A percentile compares a stretch with the other conserved stretches of the same genome.
Conservation (phyloP, 2,329 filamentous ascomycete genomes). For the Colletotrichum limetticola region DNA sequence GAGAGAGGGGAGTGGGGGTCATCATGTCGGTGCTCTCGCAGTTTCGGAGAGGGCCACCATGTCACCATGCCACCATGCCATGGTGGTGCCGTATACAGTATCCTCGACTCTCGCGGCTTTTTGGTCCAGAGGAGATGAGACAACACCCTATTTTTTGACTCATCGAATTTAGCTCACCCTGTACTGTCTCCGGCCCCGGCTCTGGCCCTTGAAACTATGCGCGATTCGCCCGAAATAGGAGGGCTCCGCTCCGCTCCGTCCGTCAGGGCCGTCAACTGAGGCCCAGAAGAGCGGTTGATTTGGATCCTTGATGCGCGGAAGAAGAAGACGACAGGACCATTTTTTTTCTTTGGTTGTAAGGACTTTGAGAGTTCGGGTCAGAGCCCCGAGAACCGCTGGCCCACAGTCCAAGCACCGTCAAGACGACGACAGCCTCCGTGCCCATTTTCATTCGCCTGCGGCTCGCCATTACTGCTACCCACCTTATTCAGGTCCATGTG, state of each 20-base stretch:
- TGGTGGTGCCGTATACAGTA: background rate
- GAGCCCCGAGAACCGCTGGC: slow-evolving; percentile 9
- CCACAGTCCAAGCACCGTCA: slow-evolving; percentile 13
- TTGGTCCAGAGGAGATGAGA: slow-evolving; percentile 6
- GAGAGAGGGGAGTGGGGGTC: slow-evolving; percentile 26
- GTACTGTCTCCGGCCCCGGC: slow-evolving; percentile 29
- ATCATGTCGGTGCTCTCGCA: slow-evolving; percentile 29
- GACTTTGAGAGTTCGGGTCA: slow-evolving; percentile 16
- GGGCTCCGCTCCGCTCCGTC: slow-evolving; percentile 32
- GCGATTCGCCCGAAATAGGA: slow-evolving; percentile 33
- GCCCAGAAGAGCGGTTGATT: background rate
- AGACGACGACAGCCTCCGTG: background rate
- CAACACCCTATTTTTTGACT: slow-evolving; percentile 29
- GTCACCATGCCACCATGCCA: background rate
- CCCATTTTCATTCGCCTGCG: background rate
- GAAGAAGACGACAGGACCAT: background rate
- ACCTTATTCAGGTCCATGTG: slow-evolving; percentile 1
- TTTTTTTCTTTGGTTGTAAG: background rate
- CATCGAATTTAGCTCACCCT: slow-evolving; percentile 20
- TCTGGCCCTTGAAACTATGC: slow-evolving; percentile 30
- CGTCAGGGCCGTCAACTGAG: slow-evolving; percentile 6
- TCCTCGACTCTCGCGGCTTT: background rate
- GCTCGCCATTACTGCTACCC: slow-evolving; percentile 7
- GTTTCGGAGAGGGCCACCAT: slow-evolving; percentile 25
- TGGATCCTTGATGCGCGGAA: background rate